Conservation (phyloP, 768 basidiomycete species). For the Hygrocybe coccinea region DNA sequence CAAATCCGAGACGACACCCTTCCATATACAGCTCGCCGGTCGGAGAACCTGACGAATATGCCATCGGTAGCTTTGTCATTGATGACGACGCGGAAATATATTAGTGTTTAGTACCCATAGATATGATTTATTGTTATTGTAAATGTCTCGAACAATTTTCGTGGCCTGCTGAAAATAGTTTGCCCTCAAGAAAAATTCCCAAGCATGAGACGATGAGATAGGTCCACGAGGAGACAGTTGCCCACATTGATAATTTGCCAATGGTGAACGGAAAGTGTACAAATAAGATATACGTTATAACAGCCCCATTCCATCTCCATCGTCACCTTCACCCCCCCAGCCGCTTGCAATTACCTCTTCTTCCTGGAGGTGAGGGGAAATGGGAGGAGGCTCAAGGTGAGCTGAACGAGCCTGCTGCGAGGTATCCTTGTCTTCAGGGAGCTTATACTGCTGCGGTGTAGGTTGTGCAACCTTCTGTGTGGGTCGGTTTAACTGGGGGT, state of each 20-base stretch:
- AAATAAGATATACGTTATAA: conserved; percentile 25
- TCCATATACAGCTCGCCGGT: conserved; percentile 59
- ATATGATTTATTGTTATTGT: neutral
- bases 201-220: no score
- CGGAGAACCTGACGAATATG: conserved; percentile 60
- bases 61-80: conserved; percentile 74
- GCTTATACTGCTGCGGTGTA: conserved; percentile 9
- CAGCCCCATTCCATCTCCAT: conserved; percentile 75
- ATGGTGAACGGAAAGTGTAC: neutral
- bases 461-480: conserved; percentile 15
- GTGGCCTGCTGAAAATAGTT: no score
- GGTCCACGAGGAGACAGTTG: neutral
- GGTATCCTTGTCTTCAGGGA: conserved; percentile 11
- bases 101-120: conserved; percentile 22
- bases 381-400: conserved; percentile 17
- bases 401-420: conserved; percentile 22
- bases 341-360: conserved; percentile 63
- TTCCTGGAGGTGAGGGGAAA: conserved; percentile 41
- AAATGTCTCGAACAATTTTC: no score
- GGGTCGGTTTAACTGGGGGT: conserved; percentile 19
- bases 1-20: conserved; percentile 22
- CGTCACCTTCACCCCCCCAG: conserved; percentile 68
- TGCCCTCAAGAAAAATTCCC: neutral
- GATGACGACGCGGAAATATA: conserved; percentile 69
- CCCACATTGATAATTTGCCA: neutral